Evolutionary conservation across 768 basidiomycete species (phyloP).

Genomic region (Pleurotus tuber-regium): DNA sequence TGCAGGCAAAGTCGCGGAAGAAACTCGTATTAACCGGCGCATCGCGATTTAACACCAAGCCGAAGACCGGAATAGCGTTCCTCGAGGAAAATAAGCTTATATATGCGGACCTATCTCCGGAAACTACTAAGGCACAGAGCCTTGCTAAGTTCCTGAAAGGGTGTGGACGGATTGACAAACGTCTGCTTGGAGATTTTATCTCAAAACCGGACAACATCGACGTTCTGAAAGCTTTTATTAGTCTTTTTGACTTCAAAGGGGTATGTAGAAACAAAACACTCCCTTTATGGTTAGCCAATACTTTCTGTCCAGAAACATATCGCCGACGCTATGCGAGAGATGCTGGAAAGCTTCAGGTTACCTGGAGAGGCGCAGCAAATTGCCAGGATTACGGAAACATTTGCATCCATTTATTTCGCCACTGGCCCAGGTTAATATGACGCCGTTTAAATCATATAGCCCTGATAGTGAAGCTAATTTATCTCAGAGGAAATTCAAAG

Average conservation of each 20-base stretch:
- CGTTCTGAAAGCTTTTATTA: constrained; percentile 82
- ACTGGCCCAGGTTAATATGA: constrained; percentile 64
- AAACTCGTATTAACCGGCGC: constrained; percentile 83
- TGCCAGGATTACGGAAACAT: constrained; percentile 88
- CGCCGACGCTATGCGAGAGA: constrained; percentile 93
- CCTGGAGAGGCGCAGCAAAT: constrained; percentile 98
- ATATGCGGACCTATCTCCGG: constrained; percentile 58
- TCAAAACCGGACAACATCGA: constrained; percentile 87
- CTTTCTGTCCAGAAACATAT: constrained; percentile 70
- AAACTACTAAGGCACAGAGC: constrained; percentile 56
- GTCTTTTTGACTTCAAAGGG: constrained; percentile 84
- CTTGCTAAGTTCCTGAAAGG: constrained; percentile 86
- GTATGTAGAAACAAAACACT: constrained; percentile 42
- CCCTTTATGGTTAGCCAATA: neutral
- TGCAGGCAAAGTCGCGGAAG: constrained; percentile 79
- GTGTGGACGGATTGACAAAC: constrained; percentile 86
- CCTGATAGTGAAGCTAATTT: constrained; percentile 4
- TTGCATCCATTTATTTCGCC: constrained; percentile 89
- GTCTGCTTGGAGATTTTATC: constrained; percentile 88
- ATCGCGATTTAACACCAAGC: constrained; percentile 87
- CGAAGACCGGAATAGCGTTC: constrained; percentile 86
- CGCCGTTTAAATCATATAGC: neutral
- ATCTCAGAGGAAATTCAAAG: constrained; percentile 78
- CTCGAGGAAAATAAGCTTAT: constrained; percentile 93
- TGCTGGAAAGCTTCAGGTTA: constrained; percentile 89